Evolutionary conservation across 2,329 filamentous ascomycete species (phyloP), one percentile per base, ranked within the genome.

Genomic region (Exophiala alcalophila): DNA sequence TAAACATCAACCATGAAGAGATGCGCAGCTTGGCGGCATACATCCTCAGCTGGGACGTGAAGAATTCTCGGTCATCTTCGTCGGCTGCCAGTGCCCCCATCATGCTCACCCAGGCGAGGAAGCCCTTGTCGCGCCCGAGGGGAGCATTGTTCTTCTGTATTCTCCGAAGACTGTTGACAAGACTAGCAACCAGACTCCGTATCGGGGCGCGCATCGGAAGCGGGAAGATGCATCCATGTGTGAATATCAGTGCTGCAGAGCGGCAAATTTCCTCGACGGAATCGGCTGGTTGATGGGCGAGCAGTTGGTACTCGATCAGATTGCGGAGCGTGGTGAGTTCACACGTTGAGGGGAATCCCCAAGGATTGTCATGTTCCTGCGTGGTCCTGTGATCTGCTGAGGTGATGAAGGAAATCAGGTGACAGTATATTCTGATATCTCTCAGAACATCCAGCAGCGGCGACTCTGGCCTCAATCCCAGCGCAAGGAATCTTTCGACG

Each of bases 31-130:
- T 15, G 16, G 3, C 26, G 14, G 30, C 0, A 6, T n/a, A 24
- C 10, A 14, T 14, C 25, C 20, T 16, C 9, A 39, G 19, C 4
- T 10, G 15, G 4, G 11, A 4, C 5, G 30, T 14, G 20, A 40
- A 19, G 29, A 40, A 40, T 12, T n/a, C 5, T 23, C 38, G 6
- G 15, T 40, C 38, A 5, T 15, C n/a, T 2, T 11, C 4, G 5
- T 33, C 18, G 15, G 29, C 20, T 11, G 28, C 38, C 38, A 40
- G 31, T 11, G n/a, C 21, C 9, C 38, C 38, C 14, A 40, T 31
- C 21, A 10, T 40, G 19, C 14, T 6, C 8, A 20, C 29, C 38
- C 38, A 40, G 4, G 25, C 4, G 3, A 40, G 19, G 21, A 40
- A 38, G n/a, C 9, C 14, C 20, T 18, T 36, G n/a, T 23, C 15